Evolutionary conservation across 2,329 filamentous ascomycete species (phyloP).

Genomic region (Epichloe uncinata): DNA sequence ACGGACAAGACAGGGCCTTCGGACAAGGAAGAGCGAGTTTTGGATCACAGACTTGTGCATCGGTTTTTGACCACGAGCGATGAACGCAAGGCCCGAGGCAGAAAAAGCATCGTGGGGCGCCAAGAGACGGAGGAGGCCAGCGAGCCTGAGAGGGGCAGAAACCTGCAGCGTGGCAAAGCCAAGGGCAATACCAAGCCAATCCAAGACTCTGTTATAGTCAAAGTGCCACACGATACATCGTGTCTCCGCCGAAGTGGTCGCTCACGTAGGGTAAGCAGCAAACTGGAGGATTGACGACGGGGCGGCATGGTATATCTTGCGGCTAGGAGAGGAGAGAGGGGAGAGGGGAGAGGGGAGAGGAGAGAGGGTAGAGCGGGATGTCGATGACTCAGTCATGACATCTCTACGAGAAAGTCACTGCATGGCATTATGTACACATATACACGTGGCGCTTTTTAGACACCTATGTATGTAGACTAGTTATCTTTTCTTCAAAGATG

Average conservation of each 20-base stretch:
- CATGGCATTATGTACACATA: neutral
- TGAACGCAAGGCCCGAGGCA: slow-evolving; percentile 42
- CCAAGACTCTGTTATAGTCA: neutral
- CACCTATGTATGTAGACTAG: too few relatives aligned
- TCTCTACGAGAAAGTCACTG: neutral
- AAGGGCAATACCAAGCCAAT: slow-evolving; percentile 5
- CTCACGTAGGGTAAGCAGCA: slow-evolving; percentile 21
- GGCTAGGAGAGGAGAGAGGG: too few relatives aligned
- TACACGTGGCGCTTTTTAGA: neutral
- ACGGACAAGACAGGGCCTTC: slow-evolving; percentile 65
- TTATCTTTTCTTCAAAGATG: too few relatives aligned
- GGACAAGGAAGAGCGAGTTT: slow-evolving; percentile 58
- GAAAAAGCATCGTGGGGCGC: slow-evolving; percentile 16
- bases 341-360: too few relatives aligned
- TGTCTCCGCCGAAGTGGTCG: slow-evolving; percentile 22
- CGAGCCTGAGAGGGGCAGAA: slow-evolving; percentile 9
- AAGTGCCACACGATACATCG: neutral
- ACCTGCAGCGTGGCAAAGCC: slow-evolving; percentile 2
- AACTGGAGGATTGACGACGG: slow-evolving; percentile 7
- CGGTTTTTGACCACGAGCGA: slow-evolving; percentile 65
- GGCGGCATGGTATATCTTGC: too few relatives aligned
- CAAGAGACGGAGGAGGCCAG: slow-evolving; percentile 16
- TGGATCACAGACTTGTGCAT: slow-evolving; percentile 80
- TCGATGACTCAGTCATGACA: neutral
- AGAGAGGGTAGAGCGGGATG: too few relatives aligned